Base-by-base conservation (phyloP, 2,329 filamentous ascomycete species). In the Myrmaecium sp. region DNA sequence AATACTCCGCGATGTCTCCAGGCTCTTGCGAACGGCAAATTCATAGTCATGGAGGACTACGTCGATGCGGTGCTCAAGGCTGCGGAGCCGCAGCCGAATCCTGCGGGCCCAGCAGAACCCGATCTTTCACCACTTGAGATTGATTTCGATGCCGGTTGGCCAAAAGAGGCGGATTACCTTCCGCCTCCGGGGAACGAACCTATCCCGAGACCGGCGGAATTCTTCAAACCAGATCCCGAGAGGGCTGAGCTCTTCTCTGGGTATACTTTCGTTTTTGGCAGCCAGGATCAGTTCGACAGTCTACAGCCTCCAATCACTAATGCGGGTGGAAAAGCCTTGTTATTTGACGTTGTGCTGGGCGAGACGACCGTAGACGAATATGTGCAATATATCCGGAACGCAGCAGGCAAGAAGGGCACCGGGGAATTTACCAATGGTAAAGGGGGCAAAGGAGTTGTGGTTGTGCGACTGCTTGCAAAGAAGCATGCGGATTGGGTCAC, bases 1-100 rank as follows among this genome's bases (percentile, higher is more conserved):
- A 98, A 95, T 47, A 86, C 82, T 0, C 68, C 84, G 0, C 83
- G 82, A 37, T 81, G 80, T 0, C 60, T 98, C 3, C 82, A 91
- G 44, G 86, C 81, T 2, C 60, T 98, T 6, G 74, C 94, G 19
- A 78, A 83, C 40, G 82, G 69, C 9, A 76, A 67, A 48, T 69
- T 73, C 38, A 74, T 95, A 21, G 82, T 95, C 7, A 69, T 69
- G 3, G 62, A 67, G 18, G 58, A 66, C 0, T 95, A 78, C 38
- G 59, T 93, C 9, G 70, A 83, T 34, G 75, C 76, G 1, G 54
- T 95, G 1, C 60, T 72, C 1, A 57, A 65, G 21, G 74, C 66
- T 5, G 65, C 73, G 2, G 61, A 58, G 7, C 30, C 34, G n/a
- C 37, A 40, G 14, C 34, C 36, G 9, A 29, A 33, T 6, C 19